Evolutionary conservation across 495 filamentous ascomycete genomes (phyloP), one percentile per base, ranked within the genome.

Genomic region (Neurospora sp.): DNA sequence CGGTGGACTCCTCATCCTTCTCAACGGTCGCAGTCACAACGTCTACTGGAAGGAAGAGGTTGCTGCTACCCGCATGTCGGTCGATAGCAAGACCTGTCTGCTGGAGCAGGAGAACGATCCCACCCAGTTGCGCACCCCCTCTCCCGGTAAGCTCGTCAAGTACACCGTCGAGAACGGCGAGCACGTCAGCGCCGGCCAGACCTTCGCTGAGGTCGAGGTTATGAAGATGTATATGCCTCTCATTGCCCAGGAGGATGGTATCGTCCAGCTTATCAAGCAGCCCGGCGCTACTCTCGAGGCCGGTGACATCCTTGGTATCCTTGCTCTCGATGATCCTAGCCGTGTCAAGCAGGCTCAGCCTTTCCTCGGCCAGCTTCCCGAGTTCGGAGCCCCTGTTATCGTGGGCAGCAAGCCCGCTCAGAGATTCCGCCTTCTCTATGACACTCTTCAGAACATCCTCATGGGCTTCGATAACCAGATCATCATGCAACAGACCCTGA

Each of bases 181-280:
- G 77, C 96, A 98, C 80, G 90, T 99, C 78, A 91, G 89, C 80
- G 94, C 95, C 74, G 94, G 94, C 70, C 94, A 99, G 81, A 86
- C 95, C 8, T 99, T 93, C 79, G 96, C 96, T 70, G 96, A 99
- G 79, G 96, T 99, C 70, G 96, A 99, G 81, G 96, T 99, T 81
- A 99, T 99, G 96, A 99, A 99, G 87, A 99, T 99, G 96, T 98
- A 97, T 86, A 99, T 99, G 96, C 96, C 96, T 77, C 87, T 99
- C 70, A 87, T 99, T 71, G 91, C 96, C n/a, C 91, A 95, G 81
- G 96, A 99, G 81, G 96, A 97, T 75, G 96, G 96, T 83, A 90
- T 95, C 71, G 96, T 99, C 65, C 94, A 98, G 84, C 87, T 98
- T 77, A 97, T 99, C 86, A 99, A 99, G 89, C 96, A 98, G 84